phyloP scores from a whole-genome alignment of 495 filamentous ascomycete genomes.

The Podospora tetraspora region DNA sequence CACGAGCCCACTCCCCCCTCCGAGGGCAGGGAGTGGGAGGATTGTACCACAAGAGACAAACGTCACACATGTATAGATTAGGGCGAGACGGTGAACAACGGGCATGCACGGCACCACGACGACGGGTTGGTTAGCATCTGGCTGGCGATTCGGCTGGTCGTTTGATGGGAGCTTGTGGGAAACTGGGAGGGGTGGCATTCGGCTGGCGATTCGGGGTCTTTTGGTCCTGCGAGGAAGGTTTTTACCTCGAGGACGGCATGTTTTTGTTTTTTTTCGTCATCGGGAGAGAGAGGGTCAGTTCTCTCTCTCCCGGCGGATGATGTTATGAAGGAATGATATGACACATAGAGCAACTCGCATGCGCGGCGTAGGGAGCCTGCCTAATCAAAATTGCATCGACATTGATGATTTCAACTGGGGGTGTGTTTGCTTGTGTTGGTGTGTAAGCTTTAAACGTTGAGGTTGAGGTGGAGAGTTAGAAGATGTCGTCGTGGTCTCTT shows the following conservation, averaged over 20 bases:
- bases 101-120: background rate
- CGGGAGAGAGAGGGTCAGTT: background rate
- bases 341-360: constrained; percentile 9
- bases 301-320: constrained; percentile 2
- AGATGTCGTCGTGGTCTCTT: background rate
- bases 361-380: constrained; percentile 4
- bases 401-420: background rate
- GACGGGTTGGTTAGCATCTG: constrained; percentile 9
- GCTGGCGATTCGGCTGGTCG: constrained; percentile 3
- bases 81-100: background rate
- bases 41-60: background rate
- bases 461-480: no score
- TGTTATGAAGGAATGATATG: constrained; percentile 21
- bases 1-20: background rate
- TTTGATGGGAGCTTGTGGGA: background rate
- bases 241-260: background rate
- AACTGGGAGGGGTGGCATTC: background rate
- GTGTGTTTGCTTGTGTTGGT: background rate
- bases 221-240: background rate
- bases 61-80: constrained; percentile 6
- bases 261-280: background rate
- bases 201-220: background rate
- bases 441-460: no score
- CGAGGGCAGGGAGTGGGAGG: background rate
- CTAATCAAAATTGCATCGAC: constrained; percentile 3